Conservation (phyloP, 257 asterid genomes). For the Primulina eburnea region DNA sequence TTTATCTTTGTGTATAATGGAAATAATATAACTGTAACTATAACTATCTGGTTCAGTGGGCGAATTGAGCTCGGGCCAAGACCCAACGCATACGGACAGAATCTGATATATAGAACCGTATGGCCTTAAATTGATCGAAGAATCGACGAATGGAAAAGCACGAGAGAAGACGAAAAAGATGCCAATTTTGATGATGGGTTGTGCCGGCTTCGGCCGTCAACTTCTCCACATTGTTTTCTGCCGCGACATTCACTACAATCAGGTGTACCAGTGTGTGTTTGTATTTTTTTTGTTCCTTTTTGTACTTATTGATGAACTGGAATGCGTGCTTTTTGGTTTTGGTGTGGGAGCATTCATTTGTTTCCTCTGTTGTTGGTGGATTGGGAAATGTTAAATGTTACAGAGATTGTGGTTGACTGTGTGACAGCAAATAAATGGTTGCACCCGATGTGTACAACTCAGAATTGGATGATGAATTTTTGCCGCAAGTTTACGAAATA, state of each 20-base stretch:
- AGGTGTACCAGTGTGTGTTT: conserved; percentile 34
- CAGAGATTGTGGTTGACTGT: conserved; percentile 76
- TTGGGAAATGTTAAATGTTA: conserved; percentile 10
- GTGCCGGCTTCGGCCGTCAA: conserved; percentile 94
- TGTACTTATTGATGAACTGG: neutral
- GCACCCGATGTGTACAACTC: conserved; percentile 44
- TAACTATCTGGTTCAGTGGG: no score
- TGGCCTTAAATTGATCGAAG: neutral
- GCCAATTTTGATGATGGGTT: conserved; percentile 71
- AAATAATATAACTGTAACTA: no score
- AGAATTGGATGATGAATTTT: conserved; percentile 63
- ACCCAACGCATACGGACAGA: no score
- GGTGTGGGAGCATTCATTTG: neutral
- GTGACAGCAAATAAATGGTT: conserved; percentile 67
- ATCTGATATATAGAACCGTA: no score
- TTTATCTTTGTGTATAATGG: no score
- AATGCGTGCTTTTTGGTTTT: neutral
- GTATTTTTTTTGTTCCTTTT: neutral
- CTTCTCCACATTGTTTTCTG: conserved; percentile 82
- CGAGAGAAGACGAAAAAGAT: conserved; percentile 41
- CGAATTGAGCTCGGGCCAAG: no score
- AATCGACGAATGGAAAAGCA: no score
- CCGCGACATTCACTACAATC: conserved; percentile 65
- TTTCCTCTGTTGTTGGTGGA: neutral
- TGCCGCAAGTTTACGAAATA: conserved; percentile 51